Evolutionary conservation across 352 stramenopile species (phyloP).

Genomic region (Globisporangium takayamanum): DNA sequence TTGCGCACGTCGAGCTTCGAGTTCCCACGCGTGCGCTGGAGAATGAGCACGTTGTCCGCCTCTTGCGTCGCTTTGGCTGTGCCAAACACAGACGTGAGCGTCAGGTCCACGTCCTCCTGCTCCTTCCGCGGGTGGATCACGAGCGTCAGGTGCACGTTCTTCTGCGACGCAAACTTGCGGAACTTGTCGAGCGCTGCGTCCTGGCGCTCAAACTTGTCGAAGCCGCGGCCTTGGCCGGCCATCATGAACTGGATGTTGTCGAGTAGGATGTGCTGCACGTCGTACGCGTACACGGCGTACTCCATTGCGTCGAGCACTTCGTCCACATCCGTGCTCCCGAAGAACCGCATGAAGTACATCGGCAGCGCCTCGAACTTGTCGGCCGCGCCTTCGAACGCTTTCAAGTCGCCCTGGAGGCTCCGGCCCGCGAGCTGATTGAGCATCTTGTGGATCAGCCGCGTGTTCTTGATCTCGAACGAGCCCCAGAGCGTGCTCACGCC

Average conservation of each 20-base stretch:
- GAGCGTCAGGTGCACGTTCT: conserved; percentile 98
- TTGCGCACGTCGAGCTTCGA: conserved; percentile 97
- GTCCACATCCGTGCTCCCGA: conserved; percentile 92
- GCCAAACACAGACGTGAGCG: conserved; percentile 96
- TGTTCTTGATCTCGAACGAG: conserved; percentile 99
- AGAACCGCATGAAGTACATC: conserved; percentile 98
- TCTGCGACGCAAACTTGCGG: conserved; percentile 94
- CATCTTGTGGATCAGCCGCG: conserved; percentile 96
- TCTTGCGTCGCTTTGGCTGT: conserved; percentile 99
- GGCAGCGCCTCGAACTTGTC: conserved; percentile 93
- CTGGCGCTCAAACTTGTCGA: conserved; percentile 87
- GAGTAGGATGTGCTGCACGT: conserved; percentile 98
- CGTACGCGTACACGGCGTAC: conserved; percentile 96
- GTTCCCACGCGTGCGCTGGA: conserved; percentile 87
- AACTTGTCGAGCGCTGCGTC: conserved; percentile 96
- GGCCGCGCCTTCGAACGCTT: conserved; percentile 70
- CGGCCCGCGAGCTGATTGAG: conserved; percentile 91
- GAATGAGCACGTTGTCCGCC: conserved; percentile 98
- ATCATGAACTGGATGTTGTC: conserved; percentile 99
- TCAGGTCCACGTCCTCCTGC: conserved; percentile 89
- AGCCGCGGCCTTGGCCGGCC: conserved; percentile 76
- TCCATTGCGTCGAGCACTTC: conserved; percentile 98
- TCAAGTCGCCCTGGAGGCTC: conserved; percentile 60
- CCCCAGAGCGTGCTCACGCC: conserved; percentile 98
- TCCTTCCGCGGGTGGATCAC: conserved; percentile 99